A percentile compares a stretch with the other conserved stretches of the same genome.
These are phyloP conservation scores for Hortaea sp. DNA, from an alignment of 2,329 filamentous ascomycete species.

Conservation along the genomic window DNA sequence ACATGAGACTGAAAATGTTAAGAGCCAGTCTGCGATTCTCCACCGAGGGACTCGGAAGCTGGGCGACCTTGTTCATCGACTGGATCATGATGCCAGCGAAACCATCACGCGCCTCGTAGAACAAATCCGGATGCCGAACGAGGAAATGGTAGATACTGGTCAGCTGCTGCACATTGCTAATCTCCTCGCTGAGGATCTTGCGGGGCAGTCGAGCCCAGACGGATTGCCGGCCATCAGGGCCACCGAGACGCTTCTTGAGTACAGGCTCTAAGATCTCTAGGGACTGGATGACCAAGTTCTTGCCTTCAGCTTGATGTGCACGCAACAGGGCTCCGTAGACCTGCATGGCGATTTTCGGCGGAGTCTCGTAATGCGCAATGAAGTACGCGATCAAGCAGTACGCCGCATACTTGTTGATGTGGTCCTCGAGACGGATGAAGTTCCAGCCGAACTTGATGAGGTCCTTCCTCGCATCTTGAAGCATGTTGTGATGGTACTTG, in stretches of 20 bases:
- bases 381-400: slow-evolving; percentile 98
- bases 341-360: slow-evolving; percentile 87
- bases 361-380: slow-evolving; percentile 93
- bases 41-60: slow-evolving; percentile 70
- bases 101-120: slow-evolving; percentile 89
- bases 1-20: slow-evolving; percentile 82
- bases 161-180: slow-evolving; percentile 88
- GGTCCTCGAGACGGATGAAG: slow-evolving; percentile 94
- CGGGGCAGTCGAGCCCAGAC: slow-evolving; percentile 85
- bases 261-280: slow-evolving; percentile 92
- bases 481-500: slow-evolving; percentile 81
- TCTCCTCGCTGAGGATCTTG: slow-evolving; percentile 86
- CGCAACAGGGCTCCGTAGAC: slow-evolving; percentile 86
- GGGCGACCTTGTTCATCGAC: slow-evolving; percentile 78
- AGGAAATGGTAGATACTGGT: slow-evolving; percentile 97
- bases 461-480: slow-evolving; percentile 89
- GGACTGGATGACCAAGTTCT: slow-evolving; percentile 84
- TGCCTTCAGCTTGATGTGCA: slow-evolving; percentile 90
- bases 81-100: slow-evolving; percentile 83
- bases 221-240: slow-evolving; percentile 61
- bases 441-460: slow-evolving; percentile 99
- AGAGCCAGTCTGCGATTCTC: slow-evolving; percentile 87
- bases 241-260: slow-evolving; percentile 70
- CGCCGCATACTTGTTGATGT: slow-evolving; percentile 97
- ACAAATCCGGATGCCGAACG: slow-evolving; percentile 81